Conservation (phyloP, 1,284 basidiomycete genomes). For the Austroboletus niveus region DNA sequence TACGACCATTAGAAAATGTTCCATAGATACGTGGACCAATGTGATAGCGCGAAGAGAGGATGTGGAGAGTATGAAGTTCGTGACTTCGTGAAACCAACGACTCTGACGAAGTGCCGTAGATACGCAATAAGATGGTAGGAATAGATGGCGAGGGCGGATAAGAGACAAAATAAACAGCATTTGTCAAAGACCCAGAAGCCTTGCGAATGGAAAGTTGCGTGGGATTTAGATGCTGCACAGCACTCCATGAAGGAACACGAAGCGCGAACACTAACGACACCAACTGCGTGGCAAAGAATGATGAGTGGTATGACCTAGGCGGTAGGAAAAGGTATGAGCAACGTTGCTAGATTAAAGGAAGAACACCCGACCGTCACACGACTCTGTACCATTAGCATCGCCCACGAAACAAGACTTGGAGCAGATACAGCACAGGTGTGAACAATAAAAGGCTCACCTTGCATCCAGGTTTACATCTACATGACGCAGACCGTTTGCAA, state of each 20-base stretch:
- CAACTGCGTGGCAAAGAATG: slow-evolving; percentile 56
- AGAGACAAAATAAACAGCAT: slow-evolving; percentile 92
- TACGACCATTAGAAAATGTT: slow-evolving; percentile 89
- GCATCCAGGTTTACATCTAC: slow-evolving; percentile 61
- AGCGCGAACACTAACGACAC: slow-evolving; percentile 55
- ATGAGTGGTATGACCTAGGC: slow-evolving; percentile 65
- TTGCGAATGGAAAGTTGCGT: slow-evolving; percentile 66
- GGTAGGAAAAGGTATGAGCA: slow-evolving; percentile 22
- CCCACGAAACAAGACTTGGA: slow-evolving; percentile 13
- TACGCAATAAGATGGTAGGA: slow-evolving; percentile 77
- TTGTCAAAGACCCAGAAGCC: slow-evolving; percentile 90
- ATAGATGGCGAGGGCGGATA: slow-evolving; percentile 50
- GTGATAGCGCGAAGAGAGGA: slow-evolving; percentile 80
- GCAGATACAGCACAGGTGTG: slow-evolving; percentile 1
- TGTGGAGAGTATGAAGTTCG: slow-evolving; percentile 84
- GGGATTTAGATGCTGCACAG: slow-evolving; percentile 41
- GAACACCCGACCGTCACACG: slow-evolving; percentile 36
- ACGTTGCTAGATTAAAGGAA: slow-evolving; percentile 18
- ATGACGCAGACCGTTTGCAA: slow-evolving; percentile 65
- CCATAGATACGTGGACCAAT: slow-evolving; percentile 92
- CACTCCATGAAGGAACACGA: slow-evolving; percentile 57
- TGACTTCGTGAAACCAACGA: slow-evolving; percentile 81
- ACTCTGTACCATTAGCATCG: slow-evolving; percentile 14
- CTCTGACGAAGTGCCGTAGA: slow-evolving; percentile 87
- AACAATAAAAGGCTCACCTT: slow-evolving; percentile 53